phyloP scores from a whole-genome alignment of 176 grass and related monocot genomes.

The Musa beccarii region DNA sequence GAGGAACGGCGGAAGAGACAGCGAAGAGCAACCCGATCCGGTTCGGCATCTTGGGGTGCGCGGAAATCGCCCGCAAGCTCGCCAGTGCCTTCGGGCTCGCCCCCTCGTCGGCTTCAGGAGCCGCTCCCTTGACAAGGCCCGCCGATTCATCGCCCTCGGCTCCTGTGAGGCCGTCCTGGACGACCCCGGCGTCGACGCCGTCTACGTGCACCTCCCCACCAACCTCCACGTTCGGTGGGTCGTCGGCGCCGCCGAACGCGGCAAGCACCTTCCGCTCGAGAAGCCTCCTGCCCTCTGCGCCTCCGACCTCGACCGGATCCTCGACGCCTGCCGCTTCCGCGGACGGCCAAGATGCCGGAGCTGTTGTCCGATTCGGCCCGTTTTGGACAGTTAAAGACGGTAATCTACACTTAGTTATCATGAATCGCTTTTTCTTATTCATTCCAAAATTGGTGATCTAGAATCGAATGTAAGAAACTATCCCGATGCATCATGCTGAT shows the following conservation, averaged over 20 bases:
- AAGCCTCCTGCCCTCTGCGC: slow-evolving; percentile 71
- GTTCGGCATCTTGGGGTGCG: slow-evolving; percentile 77
- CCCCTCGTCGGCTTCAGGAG: slow-evolving; percentile 46
- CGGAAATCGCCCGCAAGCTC: slow-evolving; percentile 63
- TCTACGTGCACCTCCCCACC: slow-evolving; percentile 71
- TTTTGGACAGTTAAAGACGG: slow-evolving; percentile 7
- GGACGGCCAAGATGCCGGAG: slow-evolving; percentile 11
- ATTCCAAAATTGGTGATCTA: neutral
- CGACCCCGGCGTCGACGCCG: slow-evolving; percentile 54
- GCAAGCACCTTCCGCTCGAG: slow-evolving; percentile 83
- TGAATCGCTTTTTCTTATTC: too few relatives aligned
- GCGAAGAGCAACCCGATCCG: slow-evolving; percentile 28
- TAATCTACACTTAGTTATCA: neutral
- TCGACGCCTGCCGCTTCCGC: slow-evolving; percentile 5
- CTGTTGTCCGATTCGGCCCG: slow-evolving; percentile 2
- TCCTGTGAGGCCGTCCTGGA: slow-evolving; percentile 70
- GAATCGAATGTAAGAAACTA: too few relatives aligned
- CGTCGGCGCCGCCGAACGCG: slow-evolving; percentile 37
- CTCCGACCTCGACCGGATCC: slow-evolving; percentile 36
- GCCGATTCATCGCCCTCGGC: slow-evolving; percentile 36
- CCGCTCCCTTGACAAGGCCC: slow-evolving; percentile 57
- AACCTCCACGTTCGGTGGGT: slow-evolving; percentile 73
- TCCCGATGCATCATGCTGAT: too few relatives aligned
- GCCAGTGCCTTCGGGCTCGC: slow-evolving; percentile 50
- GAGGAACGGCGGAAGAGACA: neutral